Evolutionary conservation across 805 yeast genomes (phyloP), one percentile per base, ranked within the genome.

Genomic region (Lachancea mirantina): DNA sequence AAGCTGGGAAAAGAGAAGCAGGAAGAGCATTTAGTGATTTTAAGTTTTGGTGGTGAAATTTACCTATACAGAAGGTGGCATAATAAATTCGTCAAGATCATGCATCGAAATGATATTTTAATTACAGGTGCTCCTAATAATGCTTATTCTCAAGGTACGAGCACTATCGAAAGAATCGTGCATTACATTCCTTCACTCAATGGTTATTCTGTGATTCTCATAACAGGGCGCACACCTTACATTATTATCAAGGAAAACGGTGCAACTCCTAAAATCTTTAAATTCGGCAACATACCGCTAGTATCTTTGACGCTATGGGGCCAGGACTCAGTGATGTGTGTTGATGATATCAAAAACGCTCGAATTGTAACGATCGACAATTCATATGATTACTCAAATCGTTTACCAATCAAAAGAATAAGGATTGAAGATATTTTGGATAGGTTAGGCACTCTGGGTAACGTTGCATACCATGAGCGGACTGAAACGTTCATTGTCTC

Each of bases 11-110:
- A 80, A 46, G 52, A 59, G 6, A 43, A 50, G 18, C 65, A 69
- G 26, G 78, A 76, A 29, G 87, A 82, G 44, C 76, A 76, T 51
- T 54, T 87, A 37, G 68, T 85, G 0, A 64, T 84, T 6, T 58
- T 84, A 31, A 85, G 94, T 0, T 73, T 77, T 50, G 92, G 94
- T 33, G 94, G 94, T 45, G 92, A 84, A 52, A 61, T 85, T 2
- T 62, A 74, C 21, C 60, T 82, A 31, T 87, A 85, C 53, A 76
- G 74, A 44, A 60, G 77, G 21, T 74, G 54, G 6, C 11, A 67
- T 55, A 48, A 47, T 25, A 40, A 33, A 21, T 22, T 40, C 8
- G 35, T 37, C 19, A 35, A 33, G 21, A 11, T 28, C 19, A 34
- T 37, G 31, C 31, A 32, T 13, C 28, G 33, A 25, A 67, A 38